A percentile compares a stretch with the other conserved stretches of the same genome.
Conservation (phyloP, 768 basidiomycete genomes). For the Trametes sanguinea region DNA sequence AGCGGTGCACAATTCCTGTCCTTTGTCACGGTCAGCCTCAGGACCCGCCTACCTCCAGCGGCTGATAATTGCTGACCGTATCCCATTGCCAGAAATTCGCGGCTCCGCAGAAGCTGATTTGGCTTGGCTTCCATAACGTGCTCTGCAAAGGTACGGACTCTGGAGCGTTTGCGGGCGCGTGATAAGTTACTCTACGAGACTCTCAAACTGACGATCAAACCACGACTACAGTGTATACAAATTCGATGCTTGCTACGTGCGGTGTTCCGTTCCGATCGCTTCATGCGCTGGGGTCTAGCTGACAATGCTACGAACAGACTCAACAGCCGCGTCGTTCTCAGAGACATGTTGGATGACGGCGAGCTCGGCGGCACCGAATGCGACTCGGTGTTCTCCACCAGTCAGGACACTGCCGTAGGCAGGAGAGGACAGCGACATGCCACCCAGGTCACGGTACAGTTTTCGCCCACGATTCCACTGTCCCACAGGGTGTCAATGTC, state of each 20-base stretch:
- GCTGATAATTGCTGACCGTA: not conserved
- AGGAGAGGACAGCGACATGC: too few relatives aligned
- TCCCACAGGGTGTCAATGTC: too few relatives aligned
- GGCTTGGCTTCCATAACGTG: constrained; percentile 13
- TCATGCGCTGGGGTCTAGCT: not conserved
- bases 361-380: not conserved
- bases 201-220: not conserved
- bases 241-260: constrained; percentile 22
- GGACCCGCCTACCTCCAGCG: not conserved
- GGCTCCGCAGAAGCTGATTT: not conserved
- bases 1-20: constrained; percentile 3
- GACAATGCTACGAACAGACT: not conserved
- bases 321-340: constrained; percentile 9
- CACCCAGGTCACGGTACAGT: too few relatives aligned
- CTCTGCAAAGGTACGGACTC: constrained; percentile 3
- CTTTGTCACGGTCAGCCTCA: not conserved
- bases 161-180: too few relatives aligned
- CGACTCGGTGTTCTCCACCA: not conserved
- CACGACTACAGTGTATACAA: constrained; percentile 4
- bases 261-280: not conserved
- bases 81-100: not conserved
- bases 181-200: too few relatives aligned
- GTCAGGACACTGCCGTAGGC: too few relatives aligned
- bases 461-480: too few relatives aligned
- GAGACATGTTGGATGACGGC: constrained; percentile 5